Base-by-base conservation (phyloP, 495 filamentous ascomycete species). In the Penicillium odoratum region DNA sequence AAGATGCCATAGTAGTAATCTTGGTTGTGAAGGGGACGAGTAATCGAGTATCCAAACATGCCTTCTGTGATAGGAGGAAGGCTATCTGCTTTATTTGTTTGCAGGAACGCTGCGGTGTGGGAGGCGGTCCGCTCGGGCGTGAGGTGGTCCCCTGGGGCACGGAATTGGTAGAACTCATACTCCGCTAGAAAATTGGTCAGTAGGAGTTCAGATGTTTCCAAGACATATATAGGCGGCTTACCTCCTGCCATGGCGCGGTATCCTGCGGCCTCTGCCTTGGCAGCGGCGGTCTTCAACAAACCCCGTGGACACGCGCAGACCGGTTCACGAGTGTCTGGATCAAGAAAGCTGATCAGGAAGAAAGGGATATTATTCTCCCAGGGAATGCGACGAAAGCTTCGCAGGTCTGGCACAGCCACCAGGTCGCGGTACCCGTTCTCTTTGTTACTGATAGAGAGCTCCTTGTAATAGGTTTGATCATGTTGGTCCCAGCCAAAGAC, bases 401-500 rank as follows among this genome's bases (percentile, higher is more conserved):
- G 74, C 30, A 98, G 70, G 64, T 98, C 94, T 5, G 91, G 85
- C 1, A 91, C 76, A 1, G 94, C 94, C 51, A 97, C 81, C 21
- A 98, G 71, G 69, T 98, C 94, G 47, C 88, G 81, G 68, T 97
- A 97, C 31, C 94, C 94, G 65, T 97, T 98, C 60, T 92, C 86
- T 69, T 89, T 88, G 71, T 96, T 97, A 75, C 89, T 92, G 69
- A 97, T 88, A 63, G 83, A 82, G 48, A 97, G 83, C 73, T 97
- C 93, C 53, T 80, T 77, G 67, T 85, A 85, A 65, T 98, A 97
- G 7, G 91, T 94, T 69, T 82, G 80, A 65, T 98, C 94, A 73
- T 97, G 93, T 90, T 97, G 96, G 63, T 98, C 94, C 93, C 93
- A 97, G 65, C 93, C 94, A 64, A 97, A 97, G 36, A 98, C 83